Base-by-base conservation (phyloP, 768 basidiomycete species). In the Boletus barrowsii region DNA sequence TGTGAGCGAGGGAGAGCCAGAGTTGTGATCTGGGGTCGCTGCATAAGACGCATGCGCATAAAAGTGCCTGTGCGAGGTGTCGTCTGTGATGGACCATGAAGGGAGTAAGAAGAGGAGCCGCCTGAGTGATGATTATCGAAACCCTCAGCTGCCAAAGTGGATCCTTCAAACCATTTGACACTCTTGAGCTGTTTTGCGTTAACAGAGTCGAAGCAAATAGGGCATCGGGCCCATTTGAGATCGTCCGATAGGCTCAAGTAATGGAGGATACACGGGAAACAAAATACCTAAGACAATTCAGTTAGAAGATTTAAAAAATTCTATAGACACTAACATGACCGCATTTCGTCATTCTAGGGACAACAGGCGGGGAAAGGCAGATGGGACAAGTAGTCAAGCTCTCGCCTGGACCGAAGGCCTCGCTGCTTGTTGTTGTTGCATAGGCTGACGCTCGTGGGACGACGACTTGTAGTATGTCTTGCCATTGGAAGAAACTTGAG, bases 181-280 rank as follows among this genome's bases (percentile, higher is more conserved):
- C 81, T 83, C 77, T 97, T 98, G 59, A 98, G 84, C 69, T 95
- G 91, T 56, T 82, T 83, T 71, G 89, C 89, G 70, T 88, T 87
- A 42, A 99, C 80, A 13, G 93, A 89, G 75, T 98, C 97, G 64
- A 88, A 91, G 71, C 97, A 99, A 47, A 99, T 93, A 4, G 97
- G 97, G 68, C 97, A 98, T 51, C 88, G 87, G 30, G 87, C 88
- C 84, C 90, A 94, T 71, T 94, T 93, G 26, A 73, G 71, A 67
- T 84, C 87, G 44, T 93, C 86, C 24, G 92, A 90, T 20, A 84
- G 83, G 66, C 83, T 86, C 63, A 96, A 79, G 66, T 93, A 94
- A 69, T 93, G 94, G 41, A 98, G 76, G 53, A 96, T 91, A 73
- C 95, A 98, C 17, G 93, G 89, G 69, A 87, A 95, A 71, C 96